Conservation (phyloP, 345 rosid species). For the Laguncularia racemosa region DNA sequence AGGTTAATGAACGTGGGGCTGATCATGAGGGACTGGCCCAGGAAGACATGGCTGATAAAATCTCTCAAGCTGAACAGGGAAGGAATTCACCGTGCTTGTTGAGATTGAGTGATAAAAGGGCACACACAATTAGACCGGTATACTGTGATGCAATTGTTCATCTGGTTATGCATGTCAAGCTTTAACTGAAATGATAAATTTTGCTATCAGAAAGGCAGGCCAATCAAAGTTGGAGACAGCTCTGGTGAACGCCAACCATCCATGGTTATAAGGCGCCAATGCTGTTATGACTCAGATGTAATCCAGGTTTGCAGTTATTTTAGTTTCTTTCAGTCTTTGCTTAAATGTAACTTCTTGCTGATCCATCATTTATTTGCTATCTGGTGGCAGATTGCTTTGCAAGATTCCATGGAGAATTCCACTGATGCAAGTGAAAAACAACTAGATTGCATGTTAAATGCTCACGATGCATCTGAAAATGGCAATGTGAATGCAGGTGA, state of each 20-base stretch:
- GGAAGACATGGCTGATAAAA: constrained; percentile 13
- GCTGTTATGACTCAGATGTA: constrained; percentile 45
- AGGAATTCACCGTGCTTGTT: neutral
- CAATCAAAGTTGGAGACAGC: constrained; percentile 52
- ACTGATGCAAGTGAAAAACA: constrained; percentile 19
- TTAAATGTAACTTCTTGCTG: neutral
- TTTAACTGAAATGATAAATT: neutral
- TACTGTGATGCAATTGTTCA: constrained; percentile 2
- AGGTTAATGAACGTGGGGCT: constrained; percentile 19
- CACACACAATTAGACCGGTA: constrained; percentile 16
- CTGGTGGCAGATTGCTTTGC: constrained; percentile 42
- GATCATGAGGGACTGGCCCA: constrained; percentile 10
- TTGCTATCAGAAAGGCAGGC: constrained; percentile 45
- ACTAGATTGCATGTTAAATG: constrained; percentile 11
- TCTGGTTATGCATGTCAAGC: neutral
- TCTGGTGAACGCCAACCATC: constrained; percentile 48
- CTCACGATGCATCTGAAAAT: constrained; percentile 13
- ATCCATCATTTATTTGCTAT: constrained; percentile 14
- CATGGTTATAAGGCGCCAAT: constrained; percentile 27
- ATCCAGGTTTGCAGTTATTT: constrained; percentile 40
- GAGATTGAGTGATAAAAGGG: constrained; percentile 14
- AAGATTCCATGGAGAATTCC: constrained; percentile 31
- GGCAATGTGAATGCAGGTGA: constrained; percentile 14
- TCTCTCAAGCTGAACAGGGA: constrained; percentile 2
- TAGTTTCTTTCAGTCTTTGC: constrained; percentile 5